A percentile compares a stretch with the other conserved stretches of the same genome.
These are phyloP conservation scores for Penstemon davidsonii DNA, from an alignment of 257 asterid species.

Conservation along the genomic window DNA sequence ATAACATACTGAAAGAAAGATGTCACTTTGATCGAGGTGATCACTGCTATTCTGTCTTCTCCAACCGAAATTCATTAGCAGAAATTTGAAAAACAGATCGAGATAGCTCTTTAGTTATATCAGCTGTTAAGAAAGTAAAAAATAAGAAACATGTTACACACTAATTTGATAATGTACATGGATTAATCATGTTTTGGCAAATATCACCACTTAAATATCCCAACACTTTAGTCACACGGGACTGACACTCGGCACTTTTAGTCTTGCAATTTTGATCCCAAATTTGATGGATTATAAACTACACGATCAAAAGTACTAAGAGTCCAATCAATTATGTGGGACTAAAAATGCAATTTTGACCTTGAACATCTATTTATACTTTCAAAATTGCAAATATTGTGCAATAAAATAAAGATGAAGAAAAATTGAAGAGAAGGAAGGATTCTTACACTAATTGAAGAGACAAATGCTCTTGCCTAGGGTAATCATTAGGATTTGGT, in stretches of 20 bases:
- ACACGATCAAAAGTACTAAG: too few species aligned
- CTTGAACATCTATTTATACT: too few species aligned
- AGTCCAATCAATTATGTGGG: too few species aligned
- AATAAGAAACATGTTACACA: neutral
- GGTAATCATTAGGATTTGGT: constrained; percentile 40
- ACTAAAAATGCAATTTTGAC: too few species aligned
- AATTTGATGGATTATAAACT: too few species aligned
- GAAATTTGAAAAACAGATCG: neutral
- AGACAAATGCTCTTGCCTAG: constrained; percentile 55
- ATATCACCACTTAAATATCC: neutral
- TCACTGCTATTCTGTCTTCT: neutral
- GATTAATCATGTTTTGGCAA: neutral
- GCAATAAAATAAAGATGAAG: neutral
- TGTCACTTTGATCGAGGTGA: neutral
- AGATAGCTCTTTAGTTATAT: constrained; percentile 2
- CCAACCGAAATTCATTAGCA: neutral
- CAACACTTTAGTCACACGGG: too few species aligned
- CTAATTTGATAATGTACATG: neutral
- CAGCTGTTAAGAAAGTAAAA: constrained; percentile 17
- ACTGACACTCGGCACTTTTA: too few species aligned
- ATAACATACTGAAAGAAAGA: constrained; percentile 7
- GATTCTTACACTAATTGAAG: constrained; percentile 67
- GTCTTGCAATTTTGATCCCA: too few species aligned
- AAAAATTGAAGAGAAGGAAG: neutral
- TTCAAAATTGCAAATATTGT: neutral